phyloP scores from a whole-genome alignment of 2,329 filamentous ascomycete genomes.

The Cyanodermella asteris region DNA sequence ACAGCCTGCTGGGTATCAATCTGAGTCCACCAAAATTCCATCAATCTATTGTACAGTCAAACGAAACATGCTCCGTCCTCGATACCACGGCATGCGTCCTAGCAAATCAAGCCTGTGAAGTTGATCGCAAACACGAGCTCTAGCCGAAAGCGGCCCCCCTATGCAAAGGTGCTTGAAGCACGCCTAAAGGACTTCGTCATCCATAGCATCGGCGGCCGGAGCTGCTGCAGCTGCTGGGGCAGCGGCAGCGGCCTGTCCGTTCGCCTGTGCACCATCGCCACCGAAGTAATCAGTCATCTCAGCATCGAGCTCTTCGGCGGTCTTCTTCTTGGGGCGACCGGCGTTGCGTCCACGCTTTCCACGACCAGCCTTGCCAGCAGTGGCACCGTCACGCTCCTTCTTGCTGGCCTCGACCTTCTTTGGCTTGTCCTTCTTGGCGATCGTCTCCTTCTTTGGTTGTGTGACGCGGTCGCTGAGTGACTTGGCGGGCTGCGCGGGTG shows the following conservation, averaged over 20 bases:
- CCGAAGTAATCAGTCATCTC: slow-evolving; percentile 98
- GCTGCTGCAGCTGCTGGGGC: slow-evolving; percentile 25
- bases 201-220: slow-evolving; percentile 25
- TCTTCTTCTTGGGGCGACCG: slow-evolving; percentile 59
- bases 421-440: slow-evolving; percentile 39
- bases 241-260: slow-evolving; percentile 17
- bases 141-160: too few species aligned
- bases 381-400: slow-evolving; percentile 30
- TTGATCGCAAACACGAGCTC: too few species aligned
- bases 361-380: slow-evolving; percentile 25
- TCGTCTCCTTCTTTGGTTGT: slow-evolving; percentile 12
- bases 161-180: too few species aligned
- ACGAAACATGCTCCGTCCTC: too few species aligned
- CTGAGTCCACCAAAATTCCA: too few species aligned
- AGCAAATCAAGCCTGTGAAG: too few species aligned
- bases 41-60: too few species aligned
- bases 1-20: too few species aligned
- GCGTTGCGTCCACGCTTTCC: slow-evolving; percentile 35
- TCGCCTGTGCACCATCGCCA: slow-evolving; percentile 24
- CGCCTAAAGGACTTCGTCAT: too few species aligned
- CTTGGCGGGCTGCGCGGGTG: slow-evolving; percentile 46
- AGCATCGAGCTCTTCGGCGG: slow-evolving; percentile 79
- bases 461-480: slow-evolving; percentile 65
- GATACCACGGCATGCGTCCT: too few species aligned
- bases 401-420: slow-evolving; percentile 65